Percentiles rank a stretch among this genome's conserved stretches.
phyloP scores from a whole-genome alignment of 1,284 basidiomycete genomes.

The Tylopilus sp. region DNA sequence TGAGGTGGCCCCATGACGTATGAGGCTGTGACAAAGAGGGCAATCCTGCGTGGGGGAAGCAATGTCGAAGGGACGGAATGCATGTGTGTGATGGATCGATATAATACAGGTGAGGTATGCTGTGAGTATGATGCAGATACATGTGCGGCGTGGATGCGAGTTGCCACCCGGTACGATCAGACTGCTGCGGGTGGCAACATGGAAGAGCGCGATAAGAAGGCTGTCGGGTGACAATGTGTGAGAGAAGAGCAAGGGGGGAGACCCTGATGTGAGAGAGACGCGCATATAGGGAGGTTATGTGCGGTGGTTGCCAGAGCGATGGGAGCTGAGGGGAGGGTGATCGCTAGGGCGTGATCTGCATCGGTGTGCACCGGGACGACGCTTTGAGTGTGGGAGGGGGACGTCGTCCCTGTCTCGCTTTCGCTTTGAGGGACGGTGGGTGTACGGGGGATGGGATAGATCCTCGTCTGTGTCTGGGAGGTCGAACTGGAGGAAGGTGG shows the following conservation, averaged over 20 bases:
- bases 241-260: constrained; percentile 7
- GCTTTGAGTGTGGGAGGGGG: constrained; percentile 22
- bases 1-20: constrained; percentile 26
- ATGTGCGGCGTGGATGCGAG: constrained; percentile 23
- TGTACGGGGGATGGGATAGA: constrained; percentile 64
- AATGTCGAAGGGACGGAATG: constrained; percentile 4
- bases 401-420: constrained; percentile 42
- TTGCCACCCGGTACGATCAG: constrained; percentile 8
- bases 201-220: constrained; percentile 10
- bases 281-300: constrained; percentile 13
- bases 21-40: constrained; percentile 16
- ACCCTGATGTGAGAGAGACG: constrained; percentile 15
- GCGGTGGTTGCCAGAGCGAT: constrained; percentile 22
- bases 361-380: constrained; percentile 18
- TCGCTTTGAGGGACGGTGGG: constrained; percentile 47
- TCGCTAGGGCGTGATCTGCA: constrained; percentile 22
- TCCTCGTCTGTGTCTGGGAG: constrained; percentile 65
- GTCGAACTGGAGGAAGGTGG: constrained; percentile 62
- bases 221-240: constrained; percentile 17
- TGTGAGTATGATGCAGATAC: constrained; percentile 28
- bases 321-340: constrained; percentile 2
- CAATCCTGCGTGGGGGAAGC: constrained; percentile 3
- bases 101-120: constrained; percentile 28
- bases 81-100: constrained; percentile 19
- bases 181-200: constrained; percentile 9